These are phyloP conservation scores for Scheffersomyces quercinus DNA, from an alignment of 1,139 yeast genomes.

Conservation along the genomic window DNA sequence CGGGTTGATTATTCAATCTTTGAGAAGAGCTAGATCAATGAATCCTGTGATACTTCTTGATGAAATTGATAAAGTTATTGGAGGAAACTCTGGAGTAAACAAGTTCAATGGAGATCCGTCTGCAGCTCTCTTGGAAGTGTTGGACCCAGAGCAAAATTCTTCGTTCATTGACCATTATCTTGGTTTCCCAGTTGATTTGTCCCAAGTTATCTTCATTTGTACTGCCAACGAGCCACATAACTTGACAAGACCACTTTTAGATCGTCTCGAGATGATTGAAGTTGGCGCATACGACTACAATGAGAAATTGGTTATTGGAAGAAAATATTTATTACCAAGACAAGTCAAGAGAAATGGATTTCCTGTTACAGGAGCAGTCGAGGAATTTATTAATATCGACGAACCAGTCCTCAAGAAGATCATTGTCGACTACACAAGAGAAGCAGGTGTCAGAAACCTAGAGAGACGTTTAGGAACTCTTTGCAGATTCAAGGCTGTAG, in stretches of 20 bases:
- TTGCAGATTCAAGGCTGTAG: constrained; percentile 83
- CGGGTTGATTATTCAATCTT: constrained; percentile 77
- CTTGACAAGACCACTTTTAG: constrained; percentile 78
- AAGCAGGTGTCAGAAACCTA: constrained; percentile 82
- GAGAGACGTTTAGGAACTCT: constrained; percentile 73
- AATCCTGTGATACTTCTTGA: constrained; percentile 89
- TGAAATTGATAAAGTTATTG: constrained; percentile 83
- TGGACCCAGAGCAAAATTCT: constrained; percentile 88
- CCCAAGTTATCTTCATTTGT: constrained; percentile 82
- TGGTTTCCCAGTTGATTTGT: constrained; percentile 84
- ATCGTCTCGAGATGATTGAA: constrained; percentile 83
- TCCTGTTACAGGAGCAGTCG: constrained; percentile 24
- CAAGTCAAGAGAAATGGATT: constrained; percentile 75
- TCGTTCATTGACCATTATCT: constrained; percentile 82
- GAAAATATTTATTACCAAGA: constrained; percentile 73
- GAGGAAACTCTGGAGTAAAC: constrained; percentile 49
- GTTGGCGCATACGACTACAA: constrained; percentile 79
- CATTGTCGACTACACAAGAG: constrained; percentile 74
- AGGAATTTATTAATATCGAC: constrained; percentile 35
- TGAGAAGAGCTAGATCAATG: constrained; percentile 76
- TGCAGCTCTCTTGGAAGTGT: constrained; percentile 84
- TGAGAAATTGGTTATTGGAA: constrained; percentile 77
- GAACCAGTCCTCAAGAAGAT: constrained; percentile 60
- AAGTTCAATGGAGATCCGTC: constrained; percentile 83
- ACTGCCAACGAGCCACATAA: constrained; percentile 84